These are phyloP conservation scores for Jacaranda copaia DNA, from an alignment of 257 asterid genomes.

Conservation along the genomic window DNA sequence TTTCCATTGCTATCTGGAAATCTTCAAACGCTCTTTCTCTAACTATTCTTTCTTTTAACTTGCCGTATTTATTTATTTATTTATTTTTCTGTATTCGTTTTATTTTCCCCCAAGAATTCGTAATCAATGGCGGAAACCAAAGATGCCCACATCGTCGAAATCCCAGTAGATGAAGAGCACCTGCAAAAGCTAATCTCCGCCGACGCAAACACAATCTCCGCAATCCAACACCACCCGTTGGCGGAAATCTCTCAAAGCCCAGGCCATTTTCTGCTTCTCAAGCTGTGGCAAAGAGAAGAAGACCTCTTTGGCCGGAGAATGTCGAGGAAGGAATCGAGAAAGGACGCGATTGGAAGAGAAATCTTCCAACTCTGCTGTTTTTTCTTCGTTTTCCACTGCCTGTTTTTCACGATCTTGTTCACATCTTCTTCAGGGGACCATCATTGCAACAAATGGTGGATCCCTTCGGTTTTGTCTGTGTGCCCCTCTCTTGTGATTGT, in stretches of 20 bases:
- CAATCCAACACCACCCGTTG: conserved; percentile 76
- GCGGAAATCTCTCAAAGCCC: conserved; percentile 91
- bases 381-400: conserved; percentile 76
- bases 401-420: conserved; percentile 71
- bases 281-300: conserved; percentile 93
- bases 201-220: conserved; percentile 39
- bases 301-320: conserved; percentile 63
- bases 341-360: conserved; percentile 62
- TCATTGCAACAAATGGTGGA: conserved; percentile 77
- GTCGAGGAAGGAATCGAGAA: conserved; percentile 66
- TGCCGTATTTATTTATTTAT: background rate
- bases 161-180: conserved; percentile 75
- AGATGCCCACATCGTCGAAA: conserved; percentile 72
- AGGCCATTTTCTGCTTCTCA: conserved; percentile 91
- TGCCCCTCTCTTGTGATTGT: conserved; percentile 57
- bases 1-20: conserved; percentile 22
- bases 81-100: background rate
- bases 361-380: conserved; percentile 81
- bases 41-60: background rate
- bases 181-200: conserved; percentile 50
- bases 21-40: conserved; percentile 24
- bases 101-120: background rate
- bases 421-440: conserved; percentile 48
- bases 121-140: conserved; percentile 65
- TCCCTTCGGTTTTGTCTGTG: conserved; percentile 59